phyloP scores from a whole-genome alignment of 2,329 filamentous ascomycete genomes.

The Diaporthe sp. region DNA sequence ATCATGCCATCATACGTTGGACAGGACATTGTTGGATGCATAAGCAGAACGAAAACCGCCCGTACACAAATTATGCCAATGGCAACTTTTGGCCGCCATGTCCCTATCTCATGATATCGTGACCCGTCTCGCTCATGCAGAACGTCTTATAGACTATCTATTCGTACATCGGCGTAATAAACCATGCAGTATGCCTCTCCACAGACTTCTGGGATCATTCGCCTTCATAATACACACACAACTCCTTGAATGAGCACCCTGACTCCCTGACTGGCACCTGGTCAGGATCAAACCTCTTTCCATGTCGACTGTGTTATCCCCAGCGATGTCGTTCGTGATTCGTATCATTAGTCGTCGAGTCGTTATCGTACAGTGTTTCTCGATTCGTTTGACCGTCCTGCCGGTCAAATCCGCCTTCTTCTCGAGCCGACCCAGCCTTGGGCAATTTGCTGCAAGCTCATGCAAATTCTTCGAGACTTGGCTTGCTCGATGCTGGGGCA shows the following conservation, averaged over 20 bases:
- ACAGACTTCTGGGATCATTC: not conserved
- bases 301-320: not conserved
- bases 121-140: not conserved
- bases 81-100: not conserved
- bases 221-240: not conserved
- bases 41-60: not conserved
- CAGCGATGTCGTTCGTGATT: constrained; percentile 18
- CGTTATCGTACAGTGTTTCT: constrained; percentile 22
- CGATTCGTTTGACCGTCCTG: not conserved
- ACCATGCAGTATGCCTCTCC: not conserved
- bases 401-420: not conserved
- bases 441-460: not conserved
- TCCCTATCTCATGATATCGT: not conserved
- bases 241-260: not conserved
- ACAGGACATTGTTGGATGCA: not conserved
- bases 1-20: not conserved
- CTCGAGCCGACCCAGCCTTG: not conserved
- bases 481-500: not conserved
- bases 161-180: not conserved
- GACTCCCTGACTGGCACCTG: not conserved
- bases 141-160: not conserved
- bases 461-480: not conserved
- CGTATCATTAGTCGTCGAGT: constrained; percentile 27
- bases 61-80: not conserved
- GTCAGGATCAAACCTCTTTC: not conserved